phyloP scores from a whole-genome alignment of 2,329 filamentous ascomycete genomes.

The Neobulgaria alba region DNA sequence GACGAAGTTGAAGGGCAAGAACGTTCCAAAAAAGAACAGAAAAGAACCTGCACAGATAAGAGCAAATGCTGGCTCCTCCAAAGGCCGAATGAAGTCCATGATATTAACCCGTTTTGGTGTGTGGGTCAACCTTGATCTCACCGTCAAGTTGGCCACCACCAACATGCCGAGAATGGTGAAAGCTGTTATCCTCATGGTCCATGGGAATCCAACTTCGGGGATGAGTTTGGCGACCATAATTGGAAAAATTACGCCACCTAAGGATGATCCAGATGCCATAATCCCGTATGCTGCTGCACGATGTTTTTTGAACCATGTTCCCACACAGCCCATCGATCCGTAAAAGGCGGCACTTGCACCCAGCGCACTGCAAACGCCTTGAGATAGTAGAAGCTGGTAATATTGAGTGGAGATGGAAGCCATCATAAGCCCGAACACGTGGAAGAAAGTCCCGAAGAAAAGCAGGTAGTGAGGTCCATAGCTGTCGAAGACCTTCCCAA shows the following conservation, averaged over 20 bases:
- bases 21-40: conserved; percentile 42
- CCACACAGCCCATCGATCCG: conserved; percentile 32
- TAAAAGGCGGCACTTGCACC: conserved; percentile 40
- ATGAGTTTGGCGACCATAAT: conserved; percentile 52
- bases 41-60: conserved; percentile 33
- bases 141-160: conserved; percentile 41
- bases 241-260: conserved; percentile 50
- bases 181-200: conserved; percentile 47
- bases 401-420: conserved; percentile 45
- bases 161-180: conserved; percentile 49
- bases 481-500: conserved; percentile 56
- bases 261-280: conserved; percentile 39
- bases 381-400: conserved; percentile 43
- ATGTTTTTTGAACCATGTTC: conserved; percentile 41
- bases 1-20: conserved; percentile 43
- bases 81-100: conserved; percentile 30
- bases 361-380: conserved; percentile 37
- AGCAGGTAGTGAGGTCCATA: conserved; percentile 49
- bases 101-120: conserved; percentile 28
- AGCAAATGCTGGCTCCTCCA: conserved; percentile 32
- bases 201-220: conserved; percentile 42
- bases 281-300: conserved; percentile 40
- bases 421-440: conserved; percentile 58
- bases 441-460: conserved; percentile 42
- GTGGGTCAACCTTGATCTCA: conserved; percentile 41